Base-by-base conservation (phyloP, 163 green algal genomes). In the Scenedesmus sp. region DNA sequence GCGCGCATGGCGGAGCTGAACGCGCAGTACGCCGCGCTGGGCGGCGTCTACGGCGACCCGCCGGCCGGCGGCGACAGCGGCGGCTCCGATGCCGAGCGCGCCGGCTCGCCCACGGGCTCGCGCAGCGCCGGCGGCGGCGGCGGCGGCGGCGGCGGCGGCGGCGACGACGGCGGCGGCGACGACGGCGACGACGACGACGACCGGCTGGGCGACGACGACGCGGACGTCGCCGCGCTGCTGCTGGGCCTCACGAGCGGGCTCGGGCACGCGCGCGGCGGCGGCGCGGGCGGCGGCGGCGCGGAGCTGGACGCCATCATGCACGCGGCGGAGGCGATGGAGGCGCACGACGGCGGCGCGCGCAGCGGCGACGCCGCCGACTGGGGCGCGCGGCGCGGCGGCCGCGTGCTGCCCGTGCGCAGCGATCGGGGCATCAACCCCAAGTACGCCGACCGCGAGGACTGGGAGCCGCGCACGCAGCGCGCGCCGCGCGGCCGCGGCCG, bases 1-100 rank as follows among this genome's bases (percentile, higher is more conserved):
- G 66, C 66, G 15, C 66, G 66, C 9, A 63, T 75, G 66, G 66
- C 66, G 14, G 66, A 75, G 66, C 66, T 75, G 48, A 48, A 75
- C 51, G 66, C 67, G 13, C 67, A 76, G 51, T 64, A 65, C 36
- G 31, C 54, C 4, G 67, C 67, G 15, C 26, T 63, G 31, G 67
- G 67, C 26, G 47, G 67, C 4, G 67, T 64, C 20, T 63, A 64
- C 34, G 34, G 7, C 22, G 15, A 10, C 39, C 24, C 29, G 31
- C 60, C 31, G 39, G 39, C 39, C 29, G 28, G 31, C 29, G 9
- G n/a, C 15, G 26, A 10, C 39, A 10, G 39, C 39, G 39, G 39
- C 39, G 39, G 39, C 39, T 47, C 7, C 10, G 39, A 6, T 47
- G 39, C 39, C 10, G 39, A 10, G 39, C 39, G 10, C 7, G 6